Evolutionary conservation across 1,139 yeast genomes (phyloP), one percentile per base, ranked within the genome.

Genomic region (Geotrichum histeridarum): DNA sequence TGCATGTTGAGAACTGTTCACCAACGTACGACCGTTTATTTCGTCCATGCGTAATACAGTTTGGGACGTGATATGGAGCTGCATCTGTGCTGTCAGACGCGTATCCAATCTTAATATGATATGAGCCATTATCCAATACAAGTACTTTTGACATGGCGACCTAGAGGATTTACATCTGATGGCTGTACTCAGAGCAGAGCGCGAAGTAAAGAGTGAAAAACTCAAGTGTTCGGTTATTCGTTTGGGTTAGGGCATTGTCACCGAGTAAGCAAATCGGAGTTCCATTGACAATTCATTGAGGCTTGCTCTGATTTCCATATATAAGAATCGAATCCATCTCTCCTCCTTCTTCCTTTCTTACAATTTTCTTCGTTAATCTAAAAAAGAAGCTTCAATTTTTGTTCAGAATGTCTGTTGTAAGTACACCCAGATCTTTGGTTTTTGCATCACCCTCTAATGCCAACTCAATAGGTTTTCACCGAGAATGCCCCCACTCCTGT

Each of bases 401-500:
- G 41, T 47, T 47, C 37, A 50, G 51, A 50, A 53, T 55, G 56
- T 48, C 58, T 43, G 54, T 51, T 47, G 58, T 55, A 50, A 53
- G 58, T 55, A 37, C 22, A 2, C 6, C 17, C 9, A 37, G 12
- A 6, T 37, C 37, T 22, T 17, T 31, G 22, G 1, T 11, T 8
- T 32, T 12, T 9, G 11, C 9, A 30, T 8, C 17, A 11, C 15
- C 22, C n/a, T 42, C 38, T 38, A 38, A 48, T 43, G 22, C 48
- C 8, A 3, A 32, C 22, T 35, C 15, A 15, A 42, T 48, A 61
- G 62, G 61, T 69, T 47, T 60, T 64, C 66, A 84, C 95, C 55
- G 77, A 82, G 59, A 78, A 77, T 63, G 96, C 96, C 38, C 97
- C 98, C 64, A 89, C 95, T 58, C 95, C 97, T 60, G 96, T 96